A percentile compares a stretch with the other conserved stretches of the same genome.
Conservation (phyloP, 2,329 filamentous ascomycete genomes). For the Parasarocladium wereldwijsianum region DNA sequence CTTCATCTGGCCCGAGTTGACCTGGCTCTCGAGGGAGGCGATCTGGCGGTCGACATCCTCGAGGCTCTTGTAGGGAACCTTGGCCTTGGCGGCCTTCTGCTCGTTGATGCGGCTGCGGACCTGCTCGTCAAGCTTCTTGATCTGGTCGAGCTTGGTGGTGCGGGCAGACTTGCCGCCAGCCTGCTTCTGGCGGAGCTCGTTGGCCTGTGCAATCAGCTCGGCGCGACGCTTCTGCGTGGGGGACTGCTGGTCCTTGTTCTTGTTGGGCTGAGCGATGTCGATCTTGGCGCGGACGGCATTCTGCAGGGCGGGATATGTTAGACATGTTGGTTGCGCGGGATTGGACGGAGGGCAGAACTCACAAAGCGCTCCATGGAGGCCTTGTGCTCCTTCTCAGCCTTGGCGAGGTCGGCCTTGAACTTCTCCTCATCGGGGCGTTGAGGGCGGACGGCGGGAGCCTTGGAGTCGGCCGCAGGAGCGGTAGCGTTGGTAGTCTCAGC, state of each 20-base stretch:
- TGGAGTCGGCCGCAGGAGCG: constrained; percentile 23
- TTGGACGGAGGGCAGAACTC: no score
- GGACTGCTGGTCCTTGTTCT: constrained; percentile 63
- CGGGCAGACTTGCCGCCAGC: constrained; percentile 74
- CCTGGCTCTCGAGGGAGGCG: constrained; percentile 63
- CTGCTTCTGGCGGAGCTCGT: constrained; percentile 77
- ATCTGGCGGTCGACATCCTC: constrained; percentile 85
- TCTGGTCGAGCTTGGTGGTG: constrained; percentile 66
- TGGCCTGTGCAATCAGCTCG: constrained; percentile 70
- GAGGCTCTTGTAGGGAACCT: constrained; percentile 70
- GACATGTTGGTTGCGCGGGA: constrained; percentile 4
- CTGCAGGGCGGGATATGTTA: constrained; percentile 30
- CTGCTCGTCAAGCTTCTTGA: constrained; percentile 82
- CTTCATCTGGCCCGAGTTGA: constrained; percentile 83
- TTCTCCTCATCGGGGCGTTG: constrained; percentile 75
- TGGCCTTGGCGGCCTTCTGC: constrained; percentile 72
- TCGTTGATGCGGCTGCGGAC: constrained; percentile 73
- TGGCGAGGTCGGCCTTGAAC: constrained; percentile 65
- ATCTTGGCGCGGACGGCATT: constrained; percentile 80
- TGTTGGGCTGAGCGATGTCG: constrained; percentile 62
- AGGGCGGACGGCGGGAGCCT: constrained; percentile 41
- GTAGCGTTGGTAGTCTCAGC: constrained; percentile 30
- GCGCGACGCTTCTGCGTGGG: constrained; percentile 70
- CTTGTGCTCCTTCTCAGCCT: constrained; percentile 77
- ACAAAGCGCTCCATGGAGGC: constrained; percentile 50